These are phyloP conservation scores for Diaporthe vexans DNA, from an alignment of 2,329 filamentous ascomycete species.

Conservation along the genomic window DNA sequence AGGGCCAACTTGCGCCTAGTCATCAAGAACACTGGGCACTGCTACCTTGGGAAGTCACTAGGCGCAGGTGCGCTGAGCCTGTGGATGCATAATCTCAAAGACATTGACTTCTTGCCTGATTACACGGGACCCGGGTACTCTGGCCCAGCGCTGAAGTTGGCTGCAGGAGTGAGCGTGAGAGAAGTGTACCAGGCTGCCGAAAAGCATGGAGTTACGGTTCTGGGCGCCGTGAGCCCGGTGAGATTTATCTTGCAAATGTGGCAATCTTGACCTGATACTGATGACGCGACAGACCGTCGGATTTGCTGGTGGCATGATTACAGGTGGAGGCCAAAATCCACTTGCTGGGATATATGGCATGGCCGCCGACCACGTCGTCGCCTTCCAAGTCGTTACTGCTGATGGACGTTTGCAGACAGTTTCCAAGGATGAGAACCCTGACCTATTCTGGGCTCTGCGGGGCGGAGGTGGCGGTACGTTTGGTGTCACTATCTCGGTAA, in stretches of 20 bases:
- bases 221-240: conserved; percentile 61
- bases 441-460: conserved; percentile 64
- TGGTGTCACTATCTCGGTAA: conserved; percentile 50
- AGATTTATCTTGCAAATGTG: not conserved
- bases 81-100: conserved; percentile 68
- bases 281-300: conserved; percentile 60
- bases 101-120: conserved; percentile 53
- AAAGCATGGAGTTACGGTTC: conserved; percentile 56
- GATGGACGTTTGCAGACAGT: conserved; percentile 57
- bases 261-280: not conserved
- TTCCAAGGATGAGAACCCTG: conserved; percentile 55
- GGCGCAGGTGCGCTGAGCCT: conserved; percentile 54
- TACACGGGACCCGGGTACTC: conserved; percentile 53
- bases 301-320: conserved; percentile 60
- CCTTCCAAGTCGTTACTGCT: conserved; percentile 62
- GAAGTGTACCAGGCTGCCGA: conserved; percentile 59
- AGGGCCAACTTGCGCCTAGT: conserved; percentile 63
- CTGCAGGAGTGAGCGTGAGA: conserved; percentile 62
- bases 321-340: conserved; percentile 68
- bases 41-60: conserved; percentile 62
- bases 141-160: conserved; percentile 62
- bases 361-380: conserved; percentile 63
- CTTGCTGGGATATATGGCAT: conserved; percentile 64
- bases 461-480: conserved; percentile 59
- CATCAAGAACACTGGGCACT: conserved; percentile 69